Evolutionary conservation across 164 flowering plant species (phyloP).

Genomic region (Vitis amurensis): DNA sequence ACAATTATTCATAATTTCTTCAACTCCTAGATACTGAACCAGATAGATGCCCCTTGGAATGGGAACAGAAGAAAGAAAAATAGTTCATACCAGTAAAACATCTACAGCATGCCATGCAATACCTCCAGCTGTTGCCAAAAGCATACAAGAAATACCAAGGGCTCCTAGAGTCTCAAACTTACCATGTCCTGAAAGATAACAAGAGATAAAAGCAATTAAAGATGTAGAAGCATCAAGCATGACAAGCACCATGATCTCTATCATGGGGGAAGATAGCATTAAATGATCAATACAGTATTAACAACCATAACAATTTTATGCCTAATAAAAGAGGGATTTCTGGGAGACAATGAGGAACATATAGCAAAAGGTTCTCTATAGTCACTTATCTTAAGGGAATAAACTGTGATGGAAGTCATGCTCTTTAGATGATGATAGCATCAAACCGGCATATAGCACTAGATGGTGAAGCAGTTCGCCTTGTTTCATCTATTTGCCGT

Average conservation of each 20-base stretch:
- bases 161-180: constrained; percentile 98
- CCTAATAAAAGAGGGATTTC: no score
- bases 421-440: no score
- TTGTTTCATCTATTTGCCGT: no score
- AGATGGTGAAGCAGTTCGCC: no score
- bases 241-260: neutral
- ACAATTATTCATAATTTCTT: neutral
- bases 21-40: neutral
- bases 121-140: constrained; percentile 86
- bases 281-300: no score
- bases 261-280: no score
- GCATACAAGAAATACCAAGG: constrained; percentile 93
- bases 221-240: neutral
- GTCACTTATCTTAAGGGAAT: no score
- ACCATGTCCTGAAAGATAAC: constrained; percentile 77
- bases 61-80: neutral
- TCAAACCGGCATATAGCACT: no score
- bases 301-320: no score
- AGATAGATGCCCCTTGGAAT: neutral
- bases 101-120: constrained; percentile 95
- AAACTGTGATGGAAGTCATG: no score
- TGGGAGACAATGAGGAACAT: no score
- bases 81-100: constrained; percentile 54
- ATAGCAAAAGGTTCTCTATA: no score
- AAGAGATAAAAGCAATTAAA: constrained; percentile 4